phyloP scores from a whole-genome alignment of 139 green algal genomes.

The Haematococcus lacustris region DNA sequence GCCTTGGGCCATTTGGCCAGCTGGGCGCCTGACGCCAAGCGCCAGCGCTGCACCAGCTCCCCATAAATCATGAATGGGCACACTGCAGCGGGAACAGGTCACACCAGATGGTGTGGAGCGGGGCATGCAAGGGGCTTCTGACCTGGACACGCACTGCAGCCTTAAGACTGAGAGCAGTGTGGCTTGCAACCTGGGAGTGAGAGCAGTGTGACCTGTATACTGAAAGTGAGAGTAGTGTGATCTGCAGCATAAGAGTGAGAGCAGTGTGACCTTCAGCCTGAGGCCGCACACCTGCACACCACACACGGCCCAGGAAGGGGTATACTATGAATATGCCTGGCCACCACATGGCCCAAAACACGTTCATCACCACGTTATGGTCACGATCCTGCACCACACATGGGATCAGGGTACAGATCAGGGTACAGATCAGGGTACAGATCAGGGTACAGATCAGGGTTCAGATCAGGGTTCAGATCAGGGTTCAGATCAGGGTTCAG shows the following conservation, averaged over 20 bases:
- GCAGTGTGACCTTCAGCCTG: neutral
- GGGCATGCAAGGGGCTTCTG: neutral
- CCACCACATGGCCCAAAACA: slow-evolving; percentile 82
- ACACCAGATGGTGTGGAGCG: neutral
- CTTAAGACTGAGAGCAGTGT: neutral
- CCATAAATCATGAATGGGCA: slow-evolving; percentile 87
- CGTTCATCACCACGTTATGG: slow-evolving; percentile 65
- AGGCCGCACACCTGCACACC: slow-evolving; percentile 40
- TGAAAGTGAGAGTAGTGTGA: neutral
- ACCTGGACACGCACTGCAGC: neutral
- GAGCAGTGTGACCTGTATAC: neutral
- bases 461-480: no score
- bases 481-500: no score
- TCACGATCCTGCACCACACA: slow-evolving; percentile 57
- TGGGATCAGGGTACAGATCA: no score
- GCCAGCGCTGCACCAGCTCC: slow-evolving; percentile 62
- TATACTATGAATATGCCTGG: slow-evolving; percentile 66
- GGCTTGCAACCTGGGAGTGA: neutral
- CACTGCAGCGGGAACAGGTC: slow-evolving; percentile 19
- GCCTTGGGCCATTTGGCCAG: slow-evolving; percentile 65
- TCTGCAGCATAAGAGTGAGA: neutral
- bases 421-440: no score
- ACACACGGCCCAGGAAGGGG: slow-evolving; percentile 71
- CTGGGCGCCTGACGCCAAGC: slow-evolving; percentile 32
- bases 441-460: no score